phyloP scores from a whole-genome alignment of 2,329 filamentous ascomycete genomes.

The Phialophora chinensis region DNA sequence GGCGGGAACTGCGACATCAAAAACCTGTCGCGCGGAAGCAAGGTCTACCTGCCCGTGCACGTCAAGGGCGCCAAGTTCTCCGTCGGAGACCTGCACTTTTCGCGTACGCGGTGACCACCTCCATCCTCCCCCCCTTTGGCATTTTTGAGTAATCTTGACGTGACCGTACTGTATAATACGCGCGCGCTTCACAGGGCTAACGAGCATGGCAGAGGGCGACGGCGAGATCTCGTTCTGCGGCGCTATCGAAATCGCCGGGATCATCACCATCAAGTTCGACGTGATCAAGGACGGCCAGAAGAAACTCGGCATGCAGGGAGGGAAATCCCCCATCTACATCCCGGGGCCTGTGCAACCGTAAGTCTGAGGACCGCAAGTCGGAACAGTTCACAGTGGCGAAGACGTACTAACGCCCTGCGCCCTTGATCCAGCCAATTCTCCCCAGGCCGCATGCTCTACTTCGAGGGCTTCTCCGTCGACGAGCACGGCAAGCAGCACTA shows the following conservation, averaged over 20 bases:
- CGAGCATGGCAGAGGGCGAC: slow-evolving; percentile 69
- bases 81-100: slow-evolving; percentile 87
- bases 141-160: background rate
- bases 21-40: slow-evolving; percentile 77
- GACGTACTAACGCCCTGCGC: background rate
- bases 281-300: slow-evolving; percentile 82
- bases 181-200: background rate
- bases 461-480: slow-evolving; percentile 83
- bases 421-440: slow-evolving; percentile 68
- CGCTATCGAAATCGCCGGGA: slow-evolving; percentile 91
- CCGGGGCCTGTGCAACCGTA: slow-evolving; percentile 82
- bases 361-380: background rate
- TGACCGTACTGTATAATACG: background rate
- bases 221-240: slow-evolving; percentile 89
- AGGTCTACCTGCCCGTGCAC: slow-evolving; percentile 87
- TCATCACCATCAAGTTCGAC: slow-evolving; percentile 88
- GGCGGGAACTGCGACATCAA: slow-evolving; percentile 94
- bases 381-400: too few species aligned
- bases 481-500: slow-evolving; percentile 88
- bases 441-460: slow-evolving; percentile 79
- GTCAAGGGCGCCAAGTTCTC: slow-evolving; percentile 85
- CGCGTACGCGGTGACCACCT: slow-evolving; percentile 52
- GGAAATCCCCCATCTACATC: slow-evolving; percentile 80
- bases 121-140: slow-evolving; percentile 2
- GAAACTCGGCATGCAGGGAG: slow-evolving; percentile 66